Percentiles rank a stretch among this genome's conserved stretches.
Evolutionary conservation across 257 asterid genomes (phyloP).

Genomic region (Nyctanthes arbortristis): DNA sequence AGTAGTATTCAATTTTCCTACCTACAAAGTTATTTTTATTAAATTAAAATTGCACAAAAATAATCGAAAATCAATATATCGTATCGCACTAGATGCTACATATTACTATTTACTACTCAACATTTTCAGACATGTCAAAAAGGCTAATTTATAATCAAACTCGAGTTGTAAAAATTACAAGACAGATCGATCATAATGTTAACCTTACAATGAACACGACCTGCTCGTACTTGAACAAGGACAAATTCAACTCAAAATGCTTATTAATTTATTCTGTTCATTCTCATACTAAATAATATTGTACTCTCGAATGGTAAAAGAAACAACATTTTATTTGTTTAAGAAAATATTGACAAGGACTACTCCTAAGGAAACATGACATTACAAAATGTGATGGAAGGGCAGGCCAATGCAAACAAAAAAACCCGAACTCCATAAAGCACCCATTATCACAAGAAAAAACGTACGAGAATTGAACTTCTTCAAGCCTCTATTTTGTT

Average conservation of each 20-base stretch:
- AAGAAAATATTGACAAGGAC: not conserved
- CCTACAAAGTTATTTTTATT: not conserved
- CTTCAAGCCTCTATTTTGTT: not conserved
- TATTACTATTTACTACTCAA: too few relatives aligned
- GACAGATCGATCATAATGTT: not conserved
- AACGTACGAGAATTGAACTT: conserved; percentile 25
- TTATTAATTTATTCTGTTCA: too few relatives aligned
- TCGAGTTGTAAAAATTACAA: not conserved
- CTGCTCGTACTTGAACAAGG: too few relatives aligned
- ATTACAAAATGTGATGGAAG: not conserved
- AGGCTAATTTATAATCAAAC: too few relatives aligned
- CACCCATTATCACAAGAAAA: not conserved
- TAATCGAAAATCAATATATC: not conserved
- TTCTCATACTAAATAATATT: too few relatives aligned
- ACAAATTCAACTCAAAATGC: too few relatives aligned
- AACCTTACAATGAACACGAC: too few relatives aligned
- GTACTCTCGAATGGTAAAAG: too few relatives aligned
- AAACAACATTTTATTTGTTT: not conserved
- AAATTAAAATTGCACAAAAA: not conserved
- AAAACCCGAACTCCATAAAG: not conserved
- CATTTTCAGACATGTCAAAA: too few relatives aligned
- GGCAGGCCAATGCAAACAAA: not conserved
- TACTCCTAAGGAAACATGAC: not conserved
- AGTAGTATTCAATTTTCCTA: not conserved
- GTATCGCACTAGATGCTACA: too few relatives aligned